Conservation (phyloP, 1,139 yeast species). For the Yamadazyma epiphylla region DNA sequence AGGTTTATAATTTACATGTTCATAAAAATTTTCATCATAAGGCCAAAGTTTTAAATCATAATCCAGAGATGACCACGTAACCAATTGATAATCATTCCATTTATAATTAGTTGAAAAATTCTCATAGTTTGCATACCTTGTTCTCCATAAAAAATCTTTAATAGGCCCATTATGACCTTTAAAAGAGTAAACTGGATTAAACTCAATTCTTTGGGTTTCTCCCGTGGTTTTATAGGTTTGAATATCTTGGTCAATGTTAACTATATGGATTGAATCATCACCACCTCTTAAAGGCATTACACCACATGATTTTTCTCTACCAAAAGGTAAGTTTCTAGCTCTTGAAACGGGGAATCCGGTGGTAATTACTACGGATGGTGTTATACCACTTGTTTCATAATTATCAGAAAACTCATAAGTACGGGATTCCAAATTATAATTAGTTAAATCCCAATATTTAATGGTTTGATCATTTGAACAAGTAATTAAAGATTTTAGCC, state of each 20-base stretch:
- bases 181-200: slow-evolving; percentile 55
- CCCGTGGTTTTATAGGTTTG: slow-evolving; percentile 26
- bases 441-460: slow-evolving; percentile 76
- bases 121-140: slow-evolving; percentile 40
- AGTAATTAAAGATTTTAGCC: slow-evolving; percentile 59
- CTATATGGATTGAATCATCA: slow-evolving; percentile 64
- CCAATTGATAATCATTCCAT: slow-evolving; percentile 82
- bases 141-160: slow-evolving; percentile 85
- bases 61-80: slow-evolving; percentile 88
- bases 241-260: slow-evolving; percentile 51
- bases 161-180: slow-evolving; percentile 83
- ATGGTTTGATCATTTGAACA: slow-evolving; percentile 85
- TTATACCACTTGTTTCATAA: slow-evolving; percentile 12
- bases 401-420: slow-evolving; percentile 13
- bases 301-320: slow-evolving; percentile 70
- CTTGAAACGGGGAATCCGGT: slow-evolving; percentile 86
- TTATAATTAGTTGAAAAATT: slow-evolving; percentile 41
- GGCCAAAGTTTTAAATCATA: slow-evolving; percentile 85
- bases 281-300: slow-evolving; percentile 93
- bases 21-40: slow-evolving; percentile 55
- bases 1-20: slow-evolving; percentile 53
- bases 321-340: slow-evolving; percentile 87
- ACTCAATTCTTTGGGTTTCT: slow-evolving; percentile 24
- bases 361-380: slow-evolving; percentile 57
- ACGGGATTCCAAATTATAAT: slow-evolving; percentile 15